phyloP scores from a whole-genome alignment of 495 filamentous ascomycete genomes.

The Aspergillus baeticus region DNA sequence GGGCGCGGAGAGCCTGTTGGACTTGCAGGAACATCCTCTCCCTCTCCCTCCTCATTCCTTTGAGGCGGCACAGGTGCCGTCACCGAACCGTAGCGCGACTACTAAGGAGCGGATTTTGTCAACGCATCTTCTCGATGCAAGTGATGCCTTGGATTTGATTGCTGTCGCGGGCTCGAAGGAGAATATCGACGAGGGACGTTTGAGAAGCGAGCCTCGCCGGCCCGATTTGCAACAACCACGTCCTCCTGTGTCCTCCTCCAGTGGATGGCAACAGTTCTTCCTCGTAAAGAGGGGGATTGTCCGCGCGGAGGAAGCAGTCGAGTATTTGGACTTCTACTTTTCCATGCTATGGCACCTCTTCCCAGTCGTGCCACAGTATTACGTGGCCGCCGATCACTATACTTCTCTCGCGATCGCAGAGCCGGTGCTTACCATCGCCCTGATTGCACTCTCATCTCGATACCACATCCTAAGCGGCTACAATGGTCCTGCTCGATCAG shows the following conservation, averaged over 20 bases:
- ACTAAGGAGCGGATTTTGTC: slow-evolving; percentile 1
- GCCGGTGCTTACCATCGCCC: background rate
- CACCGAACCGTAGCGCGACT: background rate
- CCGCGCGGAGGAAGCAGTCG: background rate
- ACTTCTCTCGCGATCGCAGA: background rate
- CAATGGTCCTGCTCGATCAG: background rate
- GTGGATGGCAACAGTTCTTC: background rate
- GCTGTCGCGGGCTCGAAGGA: background rate
- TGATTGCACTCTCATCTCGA: background rate
- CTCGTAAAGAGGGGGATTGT: background rate
- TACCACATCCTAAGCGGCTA: background rate
- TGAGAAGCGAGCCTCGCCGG: background rate
- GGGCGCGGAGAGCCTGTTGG: no score
- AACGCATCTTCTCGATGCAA: background rate
- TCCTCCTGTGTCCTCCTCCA: background rate
- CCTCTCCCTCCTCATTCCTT: no score
- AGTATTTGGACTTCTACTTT: background rate
- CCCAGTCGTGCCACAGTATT: background rate
- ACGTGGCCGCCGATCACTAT: background rate
- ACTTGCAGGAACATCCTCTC: no score
- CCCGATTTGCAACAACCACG: background rate
- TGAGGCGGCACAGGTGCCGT: no score
- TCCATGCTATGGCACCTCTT: background rate
- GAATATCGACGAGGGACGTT: background rate
- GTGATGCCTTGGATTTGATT: background rate